Percentiles rank a stretch among this genome's conserved stretches.
phyloP scores from a whole-genome alignment of 129 eudicot genomes.

The Arctium minus region DNA sequence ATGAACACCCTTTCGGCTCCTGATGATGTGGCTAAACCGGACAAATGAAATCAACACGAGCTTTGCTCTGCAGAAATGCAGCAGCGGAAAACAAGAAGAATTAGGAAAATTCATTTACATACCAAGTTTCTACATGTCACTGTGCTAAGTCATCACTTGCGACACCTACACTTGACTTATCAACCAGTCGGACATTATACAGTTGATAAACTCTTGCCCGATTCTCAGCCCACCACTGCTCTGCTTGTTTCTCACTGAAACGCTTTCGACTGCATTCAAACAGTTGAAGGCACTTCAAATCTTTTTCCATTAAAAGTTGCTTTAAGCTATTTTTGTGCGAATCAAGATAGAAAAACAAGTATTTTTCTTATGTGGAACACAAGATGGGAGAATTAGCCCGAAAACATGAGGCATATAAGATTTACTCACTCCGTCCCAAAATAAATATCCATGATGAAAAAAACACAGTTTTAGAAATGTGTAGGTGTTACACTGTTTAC shows the following conservation, averaged over 20 bases:
- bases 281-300: background rate
- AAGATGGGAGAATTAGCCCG: background rate
- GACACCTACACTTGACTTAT: slow-evolving; percentile 72
- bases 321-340: background rate
- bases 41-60: slow-evolving; percentile 20
- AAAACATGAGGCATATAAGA: too few relatives aligned
- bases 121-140: slow-evolving; percentile 16
- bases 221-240: slow-evolving; percentile 89
- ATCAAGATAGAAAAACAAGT: background rate
- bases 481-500: too few relatives aligned
- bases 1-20: background rate
- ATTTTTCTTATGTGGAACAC: background rate
- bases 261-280: slow-evolving; percentile 68
- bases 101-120: slow-evolving; percentile 26
- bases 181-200: slow-evolving; percentile 64
- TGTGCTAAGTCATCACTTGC: slow-evolving; percentile 54
- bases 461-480: too few relatives aligned
- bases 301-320: background rate
- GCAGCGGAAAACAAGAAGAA: background rate
- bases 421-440: too few relatives aligned
- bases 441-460: too few relatives aligned
- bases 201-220: slow-evolving; percentile 64
- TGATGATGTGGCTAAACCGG: slow-evolving; percentile 28
- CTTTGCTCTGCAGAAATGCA: slow-evolving; percentile 20
- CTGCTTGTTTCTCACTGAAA: slow-evolving; percentile 89